These are phyloP conservation scores for Rosa chinensis DNA, from an alignment of 306 rosid species.

Conservation along the genomic window DNA sequence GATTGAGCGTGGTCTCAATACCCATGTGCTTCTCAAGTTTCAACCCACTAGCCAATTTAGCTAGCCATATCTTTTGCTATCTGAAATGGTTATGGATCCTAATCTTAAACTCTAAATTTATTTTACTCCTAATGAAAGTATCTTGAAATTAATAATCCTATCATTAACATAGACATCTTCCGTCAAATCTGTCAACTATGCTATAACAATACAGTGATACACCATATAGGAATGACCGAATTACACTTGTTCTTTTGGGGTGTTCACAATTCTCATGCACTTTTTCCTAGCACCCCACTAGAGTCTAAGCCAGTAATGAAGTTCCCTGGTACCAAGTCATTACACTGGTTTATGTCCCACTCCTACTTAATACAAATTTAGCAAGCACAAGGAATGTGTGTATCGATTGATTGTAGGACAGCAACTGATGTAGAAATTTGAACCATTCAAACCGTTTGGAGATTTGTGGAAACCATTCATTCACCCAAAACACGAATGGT, in stretches of 20 bases:
- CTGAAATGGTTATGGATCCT: neutral
- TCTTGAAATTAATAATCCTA: neutral
- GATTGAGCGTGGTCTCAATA: constrained; percentile 4
- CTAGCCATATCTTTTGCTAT: neutral
- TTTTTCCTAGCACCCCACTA: no score
- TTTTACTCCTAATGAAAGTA: no score
- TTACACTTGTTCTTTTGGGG: neutral
- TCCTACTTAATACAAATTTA: neutral
- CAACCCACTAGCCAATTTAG: neutral
- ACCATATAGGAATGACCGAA: neutral
- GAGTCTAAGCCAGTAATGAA: no score
- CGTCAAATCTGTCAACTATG: neutral
- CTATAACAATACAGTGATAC: neutral
- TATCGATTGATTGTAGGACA: neutral
- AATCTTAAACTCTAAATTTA: neutral
- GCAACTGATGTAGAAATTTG: neutral
- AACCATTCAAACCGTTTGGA: neutral
- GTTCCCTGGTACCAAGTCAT: neutral
- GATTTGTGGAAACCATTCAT: neutral
- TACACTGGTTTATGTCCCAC: neutral
- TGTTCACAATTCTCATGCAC: neutral
- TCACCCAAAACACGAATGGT: neutral
- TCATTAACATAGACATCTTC: neutral
- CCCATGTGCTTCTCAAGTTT: neutral
- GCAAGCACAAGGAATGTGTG: neutral